phyloP scores from a whole-genome alignment of 2,329 filamentous ascomycete genomes.

The Nectriaceae sp. region DNA sequence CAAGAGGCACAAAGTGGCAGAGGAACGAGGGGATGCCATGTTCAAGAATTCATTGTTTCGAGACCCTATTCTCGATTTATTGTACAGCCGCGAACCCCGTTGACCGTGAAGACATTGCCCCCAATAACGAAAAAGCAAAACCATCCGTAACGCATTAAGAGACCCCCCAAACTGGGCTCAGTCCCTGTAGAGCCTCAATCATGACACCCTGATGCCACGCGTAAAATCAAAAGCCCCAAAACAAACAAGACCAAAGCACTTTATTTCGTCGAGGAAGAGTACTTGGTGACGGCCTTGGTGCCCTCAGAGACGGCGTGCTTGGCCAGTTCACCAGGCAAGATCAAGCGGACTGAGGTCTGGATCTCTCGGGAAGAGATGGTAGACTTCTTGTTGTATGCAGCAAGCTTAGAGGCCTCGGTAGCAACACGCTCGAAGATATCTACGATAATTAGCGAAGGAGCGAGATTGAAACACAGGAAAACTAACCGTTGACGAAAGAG shows the following conservation, averaged over 20 bases:
- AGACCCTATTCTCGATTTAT: slow-evolving; percentile 66
- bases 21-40: slow-evolving; percentile 43
- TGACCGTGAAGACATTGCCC: slow-evolving; percentile 71
- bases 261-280: slow-evolving; percentile 99
- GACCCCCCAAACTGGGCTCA: slow-evolving; percentile 44
- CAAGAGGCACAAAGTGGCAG: too few species aligned
- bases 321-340: slow-evolving; percentile 96
- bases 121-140: slow-evolving; percentile 59
- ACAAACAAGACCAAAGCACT: slow-evolving; percentile 59
- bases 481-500: slow-evolving; percentile 97
- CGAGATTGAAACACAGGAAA: too few species aligned
- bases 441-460: slow-evolving; percentile 36
- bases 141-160: slow-evolving; percentile 78
- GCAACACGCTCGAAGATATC: slow-evolving; percentile 99
- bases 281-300: slow-evolving; percentile 99
- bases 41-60: slow-evolving; percentile 63
- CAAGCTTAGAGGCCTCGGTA: slow-evolving; percentile 97
- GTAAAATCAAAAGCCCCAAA: slow-evolving; percentile 56
- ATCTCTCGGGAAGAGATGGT: slow-evolving; percentile 99
- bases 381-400: slow-evolving; percentile 99
- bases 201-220: slow-evolving; percentile 62
- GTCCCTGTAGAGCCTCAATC: slow-evolving; percentile 51
- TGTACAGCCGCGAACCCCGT: slow-evolving; percentile 75
- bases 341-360: slow-evolving; percentile 97
- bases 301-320: slow-evolving; percentile 99